Evolutionary conservation across 1,284 basidiomycete species (phyloP), one percentile per base, ranked within the genome.

Genomic region (Ceratobasidium sp.): DNA sequence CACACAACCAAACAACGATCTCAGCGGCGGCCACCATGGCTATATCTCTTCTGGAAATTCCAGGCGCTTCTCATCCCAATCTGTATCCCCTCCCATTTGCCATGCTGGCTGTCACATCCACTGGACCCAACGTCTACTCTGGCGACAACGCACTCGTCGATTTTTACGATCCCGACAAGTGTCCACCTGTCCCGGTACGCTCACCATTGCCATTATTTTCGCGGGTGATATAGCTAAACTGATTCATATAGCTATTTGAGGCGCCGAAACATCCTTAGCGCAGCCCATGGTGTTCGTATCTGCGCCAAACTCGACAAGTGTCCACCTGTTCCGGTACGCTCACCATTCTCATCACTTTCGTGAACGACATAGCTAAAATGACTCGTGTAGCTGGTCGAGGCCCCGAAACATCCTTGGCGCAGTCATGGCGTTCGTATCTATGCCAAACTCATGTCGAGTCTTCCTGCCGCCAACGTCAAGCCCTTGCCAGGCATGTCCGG

Each of bases 141-240:
- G 74, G 74, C 48, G 64, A 76, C 14, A 66, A 64, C 52, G 74
- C 74, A 6, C 74, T 76, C 10, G 62, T 76, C 38, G 74, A 76
- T 41, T 76, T 76, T 50, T 76, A 76, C 54, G 64, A 76, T 38
- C 74, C 74, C 23, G 74, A 76, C 35, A 76, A 76, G 54, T 66
- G 64, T 52, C 74, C 74, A 12, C 64, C 74, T 38, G 62, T 76
- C 30, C 74, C 74, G 7, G 74, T 76, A 52, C 30, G 64, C 38
- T 8, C 38, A 8, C 38, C 8, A 38, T 38, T 8, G 38, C 8
- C 3, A 38, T 38, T 38, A 8, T 38, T 3, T 38, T 38, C 38
- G 38, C 38, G 38, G 8, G 8, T 3, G 38, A 38, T 38, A 16
- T 64, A n/a, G 46, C 64, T 48, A 20, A 48, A 14, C 27, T 8